A percentile compares a stretch with the other conserved stretches of the same genome.
phyloP scores from a whole-genome alignment of 805 yeast species.

The Candida arabinofermentans region DNA sequence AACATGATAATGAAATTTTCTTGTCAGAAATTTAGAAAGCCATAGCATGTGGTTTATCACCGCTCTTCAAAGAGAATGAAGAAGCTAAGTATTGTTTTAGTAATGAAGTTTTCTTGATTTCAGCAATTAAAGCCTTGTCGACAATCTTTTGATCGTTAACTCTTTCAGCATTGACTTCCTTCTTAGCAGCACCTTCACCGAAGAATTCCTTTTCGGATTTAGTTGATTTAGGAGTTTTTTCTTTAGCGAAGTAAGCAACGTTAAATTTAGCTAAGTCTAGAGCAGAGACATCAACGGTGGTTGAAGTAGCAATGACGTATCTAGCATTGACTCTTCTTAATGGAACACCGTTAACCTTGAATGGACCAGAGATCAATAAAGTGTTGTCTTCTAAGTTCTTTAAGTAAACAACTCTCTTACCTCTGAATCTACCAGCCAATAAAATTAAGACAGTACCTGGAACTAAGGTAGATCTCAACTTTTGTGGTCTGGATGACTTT shows the following conservation, averaged over 20 bases:
- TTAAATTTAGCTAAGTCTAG: conserved; percentile 89
- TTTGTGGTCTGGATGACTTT: conserved; percentile 90
- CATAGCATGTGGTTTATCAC: conserved; percentile 98
- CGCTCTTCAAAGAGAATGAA: conserved; percentile 94
- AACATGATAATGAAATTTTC: not conserved
- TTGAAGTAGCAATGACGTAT: conserved; percentile 98
- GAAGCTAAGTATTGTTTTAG: conserved; percentile 95
- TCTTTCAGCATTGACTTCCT: conserved; percentile 89
- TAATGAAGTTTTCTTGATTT: conserved; percentile 95
- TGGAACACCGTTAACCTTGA: conserved; percentile 99
- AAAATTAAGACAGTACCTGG: conserved; percentile 98
- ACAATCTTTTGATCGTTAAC: conserved; percentile 94
- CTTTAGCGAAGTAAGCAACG: conserved; percentile 95
- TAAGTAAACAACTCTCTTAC: conserved; percentile 98
- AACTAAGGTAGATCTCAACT: conserved; percentile 90
- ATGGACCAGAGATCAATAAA: conserved; percentile 95
- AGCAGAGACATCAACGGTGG: conserved; percentile 74
- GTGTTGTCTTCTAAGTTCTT: conserved; percentile 98
- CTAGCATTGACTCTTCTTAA: conserved; percentile 98
- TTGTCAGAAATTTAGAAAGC: conserved; percentile 61
- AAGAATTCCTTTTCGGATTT: conserved; percentile 93
- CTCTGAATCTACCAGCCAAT: conserved; percentile 99
- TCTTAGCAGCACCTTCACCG: conserved; percentile 70
- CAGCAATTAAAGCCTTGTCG: conserved; percentile 87
- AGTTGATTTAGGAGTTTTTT: conserved; percentile 76